phyloP scores from a whole-genome alignment of 805 yeast species.

The Candida lessepsii region DNA sequence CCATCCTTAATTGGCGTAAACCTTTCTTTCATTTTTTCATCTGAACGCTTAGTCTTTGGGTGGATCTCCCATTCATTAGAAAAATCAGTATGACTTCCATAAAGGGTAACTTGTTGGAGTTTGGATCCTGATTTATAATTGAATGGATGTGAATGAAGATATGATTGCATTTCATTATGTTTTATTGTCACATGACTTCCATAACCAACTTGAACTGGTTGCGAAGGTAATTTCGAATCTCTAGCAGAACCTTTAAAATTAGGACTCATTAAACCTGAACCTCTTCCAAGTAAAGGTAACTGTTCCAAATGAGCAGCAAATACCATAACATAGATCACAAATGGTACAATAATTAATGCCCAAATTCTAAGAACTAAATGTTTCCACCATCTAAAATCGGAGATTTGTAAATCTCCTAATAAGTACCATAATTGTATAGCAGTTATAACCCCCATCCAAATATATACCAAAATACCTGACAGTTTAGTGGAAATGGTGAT shows the following conservation, averaged over 20 bases:
- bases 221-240: slow-evolving; percentile 32
- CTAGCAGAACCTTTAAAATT: slow-evolving; percentile 60
- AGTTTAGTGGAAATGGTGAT: slow-evolving; percentile 61
- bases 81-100: slow-evolving; percentile 53
- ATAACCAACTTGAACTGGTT: slow-evolving; percentile 65
- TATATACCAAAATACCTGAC: slow-evolving; percentile 66
- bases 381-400: slow-evolving; percentile 33
- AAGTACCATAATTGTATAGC: slow-evolving; percentile 61
- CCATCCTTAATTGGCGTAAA: slow-evolving; percentile 48
- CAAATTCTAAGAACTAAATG: slow-evolving; percentile 42
- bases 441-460: slow-evolving; percentile 57
- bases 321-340: slow-evolving; percentile 52
- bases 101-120: slow-evolving; percentile 78
- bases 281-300: slow-evolving; percentile 52
- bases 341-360: slow-evolving; percentile 53
- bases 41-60: slow-evolving; percentile 28
- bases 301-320: slow-evolving; percentile 57
- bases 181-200: slow-evolving; percentile 75
- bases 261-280: slow-evolving; percentile 63
- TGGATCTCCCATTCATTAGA: slow-evolving; percentile 67
- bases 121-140: slow-evolving; percentile 63
- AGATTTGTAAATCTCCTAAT: slow-evolving; percentile 63
- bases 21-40: slow-evolving; percentile 38
- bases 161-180: slow-evolving; percentile 69
- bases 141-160: slow-evolving; percentile 73